Evolutionary conservation across 2,329 filamentous ascomycete species (phyloP).

Genomic region (Fusarium nurragi): DNA sequence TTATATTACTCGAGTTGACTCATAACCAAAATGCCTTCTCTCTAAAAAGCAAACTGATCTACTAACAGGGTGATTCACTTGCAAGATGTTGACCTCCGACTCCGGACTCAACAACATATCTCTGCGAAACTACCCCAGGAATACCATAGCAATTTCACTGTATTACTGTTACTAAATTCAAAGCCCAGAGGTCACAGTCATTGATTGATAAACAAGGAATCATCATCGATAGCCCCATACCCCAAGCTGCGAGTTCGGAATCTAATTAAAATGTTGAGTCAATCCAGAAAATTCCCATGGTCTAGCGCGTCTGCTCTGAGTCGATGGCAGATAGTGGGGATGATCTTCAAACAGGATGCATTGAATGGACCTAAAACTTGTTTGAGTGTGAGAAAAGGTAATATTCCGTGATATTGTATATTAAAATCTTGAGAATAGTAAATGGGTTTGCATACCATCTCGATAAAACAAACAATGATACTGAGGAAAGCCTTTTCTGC

Average conservation of each 20-base stretch:
- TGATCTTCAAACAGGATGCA: conserved; percentile 2
- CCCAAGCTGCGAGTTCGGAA: conserved; percentile 8
- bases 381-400: not conserved
- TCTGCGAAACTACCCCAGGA: not conserved
- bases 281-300: not conserved
- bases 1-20: not conserved
- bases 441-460: not conserved
- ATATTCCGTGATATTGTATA: too few relatives aligned
- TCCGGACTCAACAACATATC: not conserved
- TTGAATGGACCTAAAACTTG: not conserved
- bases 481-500: not conserved
- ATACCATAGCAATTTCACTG: not conserved
- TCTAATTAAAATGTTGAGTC: conserved; percentile 5
- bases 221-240: not conserved
- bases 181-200: not conserved
- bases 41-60: not conserved
- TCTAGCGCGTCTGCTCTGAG: not conserved
- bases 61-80: conserved; percentile 16
- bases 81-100: conserved; percentile 15
- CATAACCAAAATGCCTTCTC: not conserved
- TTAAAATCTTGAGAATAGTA: too few relatives aligned
- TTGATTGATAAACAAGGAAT: not conserved
- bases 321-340: not conserved
- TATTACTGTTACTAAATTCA: not conserved
- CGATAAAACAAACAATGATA: not conserved